Base-by-base conservation (phyloP, 1,284 basidiomycete species). In the Violaceomyces palustris region DNA sequence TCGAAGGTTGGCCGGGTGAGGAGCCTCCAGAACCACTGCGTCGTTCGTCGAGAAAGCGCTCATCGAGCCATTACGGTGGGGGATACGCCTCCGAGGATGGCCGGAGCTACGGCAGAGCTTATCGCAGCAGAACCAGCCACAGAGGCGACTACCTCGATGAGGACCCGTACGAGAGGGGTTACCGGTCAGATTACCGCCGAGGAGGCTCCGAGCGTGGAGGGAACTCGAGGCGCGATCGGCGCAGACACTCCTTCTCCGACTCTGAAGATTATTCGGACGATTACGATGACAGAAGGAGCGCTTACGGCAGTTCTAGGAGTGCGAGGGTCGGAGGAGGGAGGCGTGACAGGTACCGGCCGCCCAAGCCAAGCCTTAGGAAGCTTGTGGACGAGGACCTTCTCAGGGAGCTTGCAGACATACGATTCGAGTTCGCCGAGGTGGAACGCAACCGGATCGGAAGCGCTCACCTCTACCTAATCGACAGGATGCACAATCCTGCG, bases 381-480 rank as follows among this genome's bases (percentile, higher is more conserved):
- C 45, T 68, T 1, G 58, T 65, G 6, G 63, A 68, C 32, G 65
- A 68, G 36, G 65, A 68, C 27, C 43, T 68, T 4, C 50, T 68
- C 3, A 60, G 63, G 19, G 63, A 68, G 35, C 65, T 68, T 18
- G 63, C 65, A 4, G 52, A 52, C 22, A 54, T 68, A 23, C 61
- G 63, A 3, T 44, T 51, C 32, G 47, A 57, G 19, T 56, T 60
- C 24, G 64, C 55, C 1, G 45, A 40, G 5, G 45, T 56, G 17
- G 63, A 65, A 47, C 43, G 41, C 9, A 45, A 50, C 17, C 53
- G 58, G 14, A 44, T 39, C 17, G 50, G 54, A 5, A 45, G 51
- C 23, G 63, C 64, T 12, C 61, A 68, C 33, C 47, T 68, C 15
- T 68, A 68, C 45, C 58, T 66, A 24, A 65, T 68, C 32, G 65